Conservation (phyloP, 345 rosid species). For the Citrus australasica region DNA sequence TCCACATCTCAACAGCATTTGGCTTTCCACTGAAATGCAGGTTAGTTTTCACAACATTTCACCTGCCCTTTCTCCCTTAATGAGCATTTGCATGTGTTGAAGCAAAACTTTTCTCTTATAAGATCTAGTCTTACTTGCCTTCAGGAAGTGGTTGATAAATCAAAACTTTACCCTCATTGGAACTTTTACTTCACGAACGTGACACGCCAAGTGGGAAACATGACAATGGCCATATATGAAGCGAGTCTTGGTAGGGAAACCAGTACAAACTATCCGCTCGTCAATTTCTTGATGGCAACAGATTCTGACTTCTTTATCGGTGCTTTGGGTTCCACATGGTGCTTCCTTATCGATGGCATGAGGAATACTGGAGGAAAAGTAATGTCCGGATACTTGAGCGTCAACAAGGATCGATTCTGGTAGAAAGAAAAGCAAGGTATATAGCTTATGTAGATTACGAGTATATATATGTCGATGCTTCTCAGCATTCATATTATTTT, state of each 20-base stretch:
- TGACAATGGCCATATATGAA: constrained; percentile 77
- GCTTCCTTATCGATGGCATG: constrained; percentile 93
- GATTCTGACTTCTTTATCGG: constrained; percentile 90
- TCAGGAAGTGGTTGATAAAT: constrained; percentile 65
- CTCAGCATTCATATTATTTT: background rate
- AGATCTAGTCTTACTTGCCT: background rate
- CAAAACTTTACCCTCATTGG: constrained; percentile 51
- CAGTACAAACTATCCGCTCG: constrained; percentile 92
- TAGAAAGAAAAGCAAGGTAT: constrained; percentile 20
- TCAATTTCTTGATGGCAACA: constrained; percentile 86
- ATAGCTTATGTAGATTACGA: background rate
- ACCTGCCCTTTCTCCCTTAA: background rate
- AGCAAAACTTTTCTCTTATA: background rate
- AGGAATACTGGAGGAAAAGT: constrained; percentile 95
- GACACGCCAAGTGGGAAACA: constrained; percentile 73
- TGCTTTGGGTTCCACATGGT: constrained; percentile 97
- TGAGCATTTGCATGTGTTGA: background rate
- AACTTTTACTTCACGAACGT: constrained; percentile 80
- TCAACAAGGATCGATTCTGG: constrained; percentile 95
- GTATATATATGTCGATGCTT: too few species aligned
- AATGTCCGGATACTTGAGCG: constrained; percentile 89
- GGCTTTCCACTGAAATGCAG: constrained; percentile 98
- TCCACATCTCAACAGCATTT: constrained; percentile 64
- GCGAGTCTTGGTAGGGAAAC: constrained; percentile 87
- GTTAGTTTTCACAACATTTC: constrained; percentile 18